These are phyloP conservation scores for Neopestalotiopsis rosae DNA, from an alignment of 2,329 filamentous ascomycete genomes.

Conservation along the genomic window DNA sequence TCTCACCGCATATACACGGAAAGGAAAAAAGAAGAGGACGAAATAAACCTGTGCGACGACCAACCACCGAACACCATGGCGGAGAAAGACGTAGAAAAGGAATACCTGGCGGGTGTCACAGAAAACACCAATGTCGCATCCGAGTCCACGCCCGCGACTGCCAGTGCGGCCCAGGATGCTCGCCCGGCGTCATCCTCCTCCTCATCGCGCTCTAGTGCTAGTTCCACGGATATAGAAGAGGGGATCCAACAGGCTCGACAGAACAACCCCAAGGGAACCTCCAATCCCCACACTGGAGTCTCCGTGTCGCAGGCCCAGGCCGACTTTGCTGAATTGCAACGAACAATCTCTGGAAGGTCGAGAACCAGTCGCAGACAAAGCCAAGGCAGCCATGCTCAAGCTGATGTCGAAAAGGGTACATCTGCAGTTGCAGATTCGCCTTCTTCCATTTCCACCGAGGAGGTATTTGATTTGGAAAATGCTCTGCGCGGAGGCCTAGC, in stretches of 20 bases:
- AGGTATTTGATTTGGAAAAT: slow-evolving; percentile 76
- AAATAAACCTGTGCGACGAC: background rate
- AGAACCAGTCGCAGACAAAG: slow-evolving; percentile 51
- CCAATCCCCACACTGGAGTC: slow-evolving; percentile 53
- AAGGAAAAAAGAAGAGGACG: background rate
- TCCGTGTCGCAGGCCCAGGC: slow-evolving; percentile 71
- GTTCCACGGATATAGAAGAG: slow-evolving; percentile 39
- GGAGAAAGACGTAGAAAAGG: slow-evolving; percentile 19
- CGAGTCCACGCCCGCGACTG: slow-evolving; percentile 13
- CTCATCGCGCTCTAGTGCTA: slow-evolving; percentile 27
- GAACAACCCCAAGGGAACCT: slow-evolving; percentile 54
- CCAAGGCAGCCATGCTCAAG: slow-evolving; percentile 25
- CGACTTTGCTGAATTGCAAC: slow-evolving; percentile 72
- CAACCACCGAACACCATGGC: slow-evolving; percentile 7
- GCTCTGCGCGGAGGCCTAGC: slow-evolving; percentile 74
- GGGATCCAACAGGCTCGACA: slow-evolving; percentile 46
- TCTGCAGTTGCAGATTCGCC: slow-evolving; percentile 42
- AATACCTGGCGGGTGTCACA: slow-evolving; percentile 2
- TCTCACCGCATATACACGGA: background rate
- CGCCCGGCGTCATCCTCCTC: background rate
- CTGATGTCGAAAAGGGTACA: slow-evolving; percentile 63
- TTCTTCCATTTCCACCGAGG: slow-evolving; percentile 52
- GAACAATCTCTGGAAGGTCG: slow-evolving; percentile 63
- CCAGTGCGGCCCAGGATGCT: background rate
- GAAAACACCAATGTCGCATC: slow-evolving; percentile 14